Base-by-base conservation (phyloP, 805 yeast genomes). In the Kurtzmaniella cleridarum region DNA sequence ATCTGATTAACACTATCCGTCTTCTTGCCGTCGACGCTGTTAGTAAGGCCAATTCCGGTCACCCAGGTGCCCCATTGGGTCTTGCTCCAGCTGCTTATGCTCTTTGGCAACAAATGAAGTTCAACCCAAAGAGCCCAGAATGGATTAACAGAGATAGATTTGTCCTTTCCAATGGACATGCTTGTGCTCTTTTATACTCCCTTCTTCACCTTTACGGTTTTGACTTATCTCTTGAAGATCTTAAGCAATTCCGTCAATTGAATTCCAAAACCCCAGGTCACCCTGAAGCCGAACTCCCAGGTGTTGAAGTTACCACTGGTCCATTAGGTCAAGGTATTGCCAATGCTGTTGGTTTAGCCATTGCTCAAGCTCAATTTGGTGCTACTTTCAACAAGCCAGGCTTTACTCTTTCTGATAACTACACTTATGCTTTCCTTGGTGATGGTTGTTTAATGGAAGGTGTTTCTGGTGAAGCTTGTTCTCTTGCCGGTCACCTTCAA, bases 381-480 rank as follows among this genome's bases (percentile, higher is more conserved):
- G 96, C 96, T 50, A 81, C 83, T 50, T 91, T 81, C 79, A 89
- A 90, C 83, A 87, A 85, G 75, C 95, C 95, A 54, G 84, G 75
- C 57, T 78, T 65, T 67, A 68, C 76, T 34, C 53, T 91, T 42
- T 76, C 90, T 41, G 85, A 87, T 71, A 77, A 78, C 64, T 78
- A 73, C 76, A 80, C 89, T 47, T 91, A 80, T 70, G 66, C 68
- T 53, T 80, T 91, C 73, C 69, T 90, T 45, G 98, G 98, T 72
- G 98, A 91, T 56, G 98, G 98, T 55, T 91, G 98, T 75, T 76
- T 91, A 75, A 84, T 83, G 89, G 98, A 91, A 75, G 98, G 98
- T 78, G 88, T 91, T 47, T 77, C 96, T 45, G 79, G 93, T 43
- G 98, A 91, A 76, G 93, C 96, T 41, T 77, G 78, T 53, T 91